Percentiles rank a stretch among this genome's conserved stretches.
Evolutionary conservation across 179 eudicot species (phyloP).

Genomic region (Patellifolia procumbens): DNA sequence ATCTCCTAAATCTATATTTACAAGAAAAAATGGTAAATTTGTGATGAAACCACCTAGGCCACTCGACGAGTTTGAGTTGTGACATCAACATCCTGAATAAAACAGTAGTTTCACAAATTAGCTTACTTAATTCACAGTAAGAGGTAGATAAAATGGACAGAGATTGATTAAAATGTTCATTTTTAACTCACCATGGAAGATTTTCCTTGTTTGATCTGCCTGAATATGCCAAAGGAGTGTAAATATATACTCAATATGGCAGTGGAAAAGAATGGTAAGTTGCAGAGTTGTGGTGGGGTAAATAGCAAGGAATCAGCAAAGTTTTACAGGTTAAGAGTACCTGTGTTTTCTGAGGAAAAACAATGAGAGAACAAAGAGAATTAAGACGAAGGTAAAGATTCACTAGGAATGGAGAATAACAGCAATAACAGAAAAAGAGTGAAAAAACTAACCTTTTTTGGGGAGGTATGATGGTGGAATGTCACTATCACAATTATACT

Average conservation of each 20-base stretch:
- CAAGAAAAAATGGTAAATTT: constrained; percentile 20
- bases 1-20: constrained; percentile 3
- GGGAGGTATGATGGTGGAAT: constrained; percentile 28
- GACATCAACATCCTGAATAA: constrained; percentile 15
- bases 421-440: constrained; percentile 32
- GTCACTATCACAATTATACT: constrained; percentile 33
- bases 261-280: constrained; percentile 20
- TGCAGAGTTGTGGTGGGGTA: constrained; percentile 30
- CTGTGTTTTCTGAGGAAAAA: constrained; percentile 27
- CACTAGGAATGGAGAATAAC: constrained; percentile 24
- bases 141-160: neutral
- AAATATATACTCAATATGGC: neutral
- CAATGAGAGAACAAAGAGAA: constrained; percentile 31
- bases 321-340: constrained; percentile 21
- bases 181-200: constrained; percentile 16
- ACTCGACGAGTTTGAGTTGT: neutral
- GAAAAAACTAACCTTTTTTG: constrained; percentile 34
- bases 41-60: neutral
- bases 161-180: neutral
- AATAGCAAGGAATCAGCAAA: constrained; percentile 19
- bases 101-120: constrained; percentile 10
- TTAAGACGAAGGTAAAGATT: constrained; percentile 34
- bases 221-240: constrained; percentile 11
- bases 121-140: neutral
- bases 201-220: neutral